Conservation (phyloP, 2,329 filamentous ascomycete species). For the Epichloe typhina region DNA sequence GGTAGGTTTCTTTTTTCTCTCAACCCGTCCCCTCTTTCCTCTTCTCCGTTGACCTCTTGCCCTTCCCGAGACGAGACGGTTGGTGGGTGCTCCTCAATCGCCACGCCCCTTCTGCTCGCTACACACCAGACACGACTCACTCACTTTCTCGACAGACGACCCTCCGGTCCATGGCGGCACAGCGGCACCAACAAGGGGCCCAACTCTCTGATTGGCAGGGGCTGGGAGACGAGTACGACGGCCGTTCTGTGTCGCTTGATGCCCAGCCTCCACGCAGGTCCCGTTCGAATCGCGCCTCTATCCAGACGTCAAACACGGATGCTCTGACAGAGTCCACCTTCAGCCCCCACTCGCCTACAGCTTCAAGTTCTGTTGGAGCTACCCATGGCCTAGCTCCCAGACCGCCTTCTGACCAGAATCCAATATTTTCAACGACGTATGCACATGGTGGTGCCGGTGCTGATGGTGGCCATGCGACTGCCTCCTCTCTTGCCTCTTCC, state of each 20-base stretch:
- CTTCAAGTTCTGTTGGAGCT: slow-evolving; percentile 33
- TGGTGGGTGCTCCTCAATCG: neutral
- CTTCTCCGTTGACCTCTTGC: neutral
- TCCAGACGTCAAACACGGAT: slow-evolving; percentile 42
- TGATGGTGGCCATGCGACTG: neutral
- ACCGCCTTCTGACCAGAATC: slow-evolving; percentile 43
- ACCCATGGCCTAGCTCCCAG: slow-evolving; percentile 42
- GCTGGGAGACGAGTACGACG: slow-evolving; percentile 4
- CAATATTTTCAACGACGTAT: slow-evolving; percentile 12
- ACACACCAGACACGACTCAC: neutral
- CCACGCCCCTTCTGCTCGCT: neutral
- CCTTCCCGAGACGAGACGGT: neutral
- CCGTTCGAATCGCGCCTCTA: slow-evolving; percentile 37
- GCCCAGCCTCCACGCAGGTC: slow-evolving; percentile 29
- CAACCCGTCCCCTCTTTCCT: neutral
- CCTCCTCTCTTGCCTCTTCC: no score
- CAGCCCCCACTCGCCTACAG: slow-evolving; percentile 42
- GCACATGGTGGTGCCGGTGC: slow-evolving; percentile 3
- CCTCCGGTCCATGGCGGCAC: slow-evolving; percentile 2
- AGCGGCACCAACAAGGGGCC: slow-evolving; percentile 39
- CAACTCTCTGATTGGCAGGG: slow-evolving; percentile 33
- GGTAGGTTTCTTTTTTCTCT: neutral
- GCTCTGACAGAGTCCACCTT: slow-evolving; percentile 44
- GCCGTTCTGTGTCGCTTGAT: slow-evolving; percentile 13
- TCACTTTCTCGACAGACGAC: neutral